Evolutionary conservation across 23 red algal species (phyloP).

Genomic region (Gracilariopsis chorda): DNA sequence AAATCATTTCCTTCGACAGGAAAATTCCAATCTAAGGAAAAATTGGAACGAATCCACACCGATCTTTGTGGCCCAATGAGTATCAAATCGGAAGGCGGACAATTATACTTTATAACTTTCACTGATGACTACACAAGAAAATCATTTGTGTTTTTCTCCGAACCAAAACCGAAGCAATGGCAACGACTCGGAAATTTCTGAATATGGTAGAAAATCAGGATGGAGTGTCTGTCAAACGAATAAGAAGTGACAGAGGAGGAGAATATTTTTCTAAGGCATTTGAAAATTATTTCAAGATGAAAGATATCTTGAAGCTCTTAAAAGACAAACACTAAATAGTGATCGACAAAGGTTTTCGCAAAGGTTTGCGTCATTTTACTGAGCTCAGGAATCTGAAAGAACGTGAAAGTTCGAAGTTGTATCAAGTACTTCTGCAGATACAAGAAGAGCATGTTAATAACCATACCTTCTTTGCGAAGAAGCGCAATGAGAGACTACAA

Average conservation of each 20-base stretch:
- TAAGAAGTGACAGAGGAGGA: conserved; percentile 2
- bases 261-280: conserved; percentile 10
- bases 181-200: background rate
- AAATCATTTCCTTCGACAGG: background rate
- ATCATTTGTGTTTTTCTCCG: background rate
- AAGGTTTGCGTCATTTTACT: background rate
- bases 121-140: conserved; percentile 2
- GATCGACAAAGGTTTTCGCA: background rate
- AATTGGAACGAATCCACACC: conserved; percentile 8
- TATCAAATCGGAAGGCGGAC: background rate
- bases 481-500: background rate
- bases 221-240: background rate
- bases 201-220: background rate
- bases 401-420: background rate
- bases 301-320: background rate
- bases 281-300: background rate
- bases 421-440: background rate
- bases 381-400: background rate
- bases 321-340: background rate
- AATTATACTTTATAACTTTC: conserved; percentile 35
- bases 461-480: background rate
- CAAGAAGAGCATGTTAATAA: background rate
- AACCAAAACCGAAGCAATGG: background rate
- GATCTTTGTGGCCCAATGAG: conserved; percentile 26
- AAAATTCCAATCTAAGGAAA: background rate